Evolutionary conservation across 1,139 yeast species (phyloP).

Genomic region (Blastobotrys apis): DNA sequence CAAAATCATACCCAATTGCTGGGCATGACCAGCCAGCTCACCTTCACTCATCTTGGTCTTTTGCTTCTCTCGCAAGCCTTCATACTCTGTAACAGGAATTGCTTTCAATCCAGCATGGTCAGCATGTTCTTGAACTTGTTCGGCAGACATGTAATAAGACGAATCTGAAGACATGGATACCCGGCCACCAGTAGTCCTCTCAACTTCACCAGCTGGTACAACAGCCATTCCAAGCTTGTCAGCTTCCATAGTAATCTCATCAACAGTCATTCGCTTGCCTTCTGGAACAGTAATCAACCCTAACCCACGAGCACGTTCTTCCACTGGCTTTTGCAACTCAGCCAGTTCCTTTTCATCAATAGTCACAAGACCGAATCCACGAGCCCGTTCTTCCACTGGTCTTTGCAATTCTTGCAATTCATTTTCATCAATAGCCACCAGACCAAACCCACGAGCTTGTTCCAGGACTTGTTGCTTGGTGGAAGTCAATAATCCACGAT

Average conservation of each 20-base stretch:
- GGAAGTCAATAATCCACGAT: background rate
- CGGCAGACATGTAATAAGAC: slow-evolving; percentile 13
- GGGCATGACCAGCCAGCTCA: slow-evolving; percentile 23
- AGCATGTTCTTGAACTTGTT: slow-evolving; percentile 29
- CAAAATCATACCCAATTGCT: slow-evolving; percentile 17
- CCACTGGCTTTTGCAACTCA: slow-evolving; percentile 20
- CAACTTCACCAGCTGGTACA: slow-evolving; percentile 33
- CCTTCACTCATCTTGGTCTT: slow-evolving; percentile 8
- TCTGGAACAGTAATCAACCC: slow-evolving; percentile 28
- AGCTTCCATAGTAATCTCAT: slow-evolving; percentile 21
- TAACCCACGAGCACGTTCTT: slow-evolving; percentile 22
- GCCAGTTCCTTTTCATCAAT: slow-evolving; percentile 30
- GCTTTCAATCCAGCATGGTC: slow-evolving; percentile 24
- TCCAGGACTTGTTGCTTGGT: slow-evolving; percentile 22
- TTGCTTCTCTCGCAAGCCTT: slow-evolving; percentile 13
- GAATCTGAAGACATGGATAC: slow-evolving; percentile 11
- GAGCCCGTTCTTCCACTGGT: slow-evolving; percentile 21
- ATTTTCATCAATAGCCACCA: slow-evolving; percentile 22
- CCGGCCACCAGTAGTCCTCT: slow-evolving; percentile 10
- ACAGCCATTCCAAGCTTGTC: slow-evolving; percentile 40
- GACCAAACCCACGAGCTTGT: slow-evolving; percentile 23
- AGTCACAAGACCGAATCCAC: slow-evolving; percentile 24
- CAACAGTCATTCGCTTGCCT: slow-evolving; percentile 13
- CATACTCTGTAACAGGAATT: slow-evolving; percentile 16
- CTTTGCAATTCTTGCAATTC: slow-evolving; percentile 19